A percentile compares a stretch with the other conserved stretches of the same genome.
Conservation (phyloP, 2,329 filamentous ascomycete genomes). For the Macroventuria anomochaeta region DNA sequence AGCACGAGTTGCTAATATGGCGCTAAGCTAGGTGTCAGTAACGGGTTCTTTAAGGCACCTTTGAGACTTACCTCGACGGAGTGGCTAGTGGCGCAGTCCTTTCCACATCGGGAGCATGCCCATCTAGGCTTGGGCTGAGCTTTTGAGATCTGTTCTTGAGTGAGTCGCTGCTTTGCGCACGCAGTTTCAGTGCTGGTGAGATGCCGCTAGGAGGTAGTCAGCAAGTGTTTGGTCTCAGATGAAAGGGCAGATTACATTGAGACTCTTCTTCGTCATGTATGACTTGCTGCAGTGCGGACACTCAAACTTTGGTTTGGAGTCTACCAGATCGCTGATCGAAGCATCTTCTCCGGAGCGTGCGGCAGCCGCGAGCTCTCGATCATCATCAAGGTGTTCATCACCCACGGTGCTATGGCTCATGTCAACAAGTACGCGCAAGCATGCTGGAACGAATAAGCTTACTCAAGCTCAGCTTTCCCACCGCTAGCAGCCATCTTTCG, state of each 20-base stretch:
- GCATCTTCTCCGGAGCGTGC: background rate
- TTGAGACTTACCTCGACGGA: background rate
- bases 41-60: too few species aligned
- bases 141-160: background rate
- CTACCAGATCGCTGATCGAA: background rate
- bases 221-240: background rate
- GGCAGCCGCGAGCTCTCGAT: background rate
- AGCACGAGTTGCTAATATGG: constrained; percentile 16
- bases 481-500: background rate
- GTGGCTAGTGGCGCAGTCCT: background rate
- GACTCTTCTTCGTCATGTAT: constrained; percentile 1
- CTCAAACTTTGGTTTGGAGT: background rate
- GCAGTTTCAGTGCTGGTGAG: background rate
- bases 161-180: background rate
- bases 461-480: background rate
- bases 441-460: background rate
- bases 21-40: background rate
- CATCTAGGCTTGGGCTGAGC: background rate
- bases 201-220: background rate
- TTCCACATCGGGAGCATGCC: constrained; percentile 8
- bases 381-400: background rate
- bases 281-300: constrained; percentile 3
- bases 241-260: background rate
- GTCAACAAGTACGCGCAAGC: background rate
- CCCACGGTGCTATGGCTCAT: background rate